Base-by-base conservation (phyloP, 129 eudicot species). In the Pulicaria dysenterica region DNA sequence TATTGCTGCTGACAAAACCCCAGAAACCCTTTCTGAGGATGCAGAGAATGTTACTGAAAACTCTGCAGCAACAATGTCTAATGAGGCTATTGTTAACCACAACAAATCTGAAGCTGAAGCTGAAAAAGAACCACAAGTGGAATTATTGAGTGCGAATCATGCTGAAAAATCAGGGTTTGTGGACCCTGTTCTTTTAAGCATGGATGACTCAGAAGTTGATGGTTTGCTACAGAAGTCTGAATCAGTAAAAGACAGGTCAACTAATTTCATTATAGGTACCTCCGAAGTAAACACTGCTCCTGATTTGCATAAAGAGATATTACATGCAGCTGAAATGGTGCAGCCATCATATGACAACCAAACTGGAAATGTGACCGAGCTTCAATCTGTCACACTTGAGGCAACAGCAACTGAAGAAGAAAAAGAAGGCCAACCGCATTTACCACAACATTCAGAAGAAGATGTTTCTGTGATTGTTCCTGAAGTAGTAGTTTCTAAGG, bases 91-190 rank as follows among this genome's bases (percentile, higher is more conserved):
- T 37, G 42, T 44, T 38, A 82, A 73, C 5, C 58, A 67, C 16
- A 74, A 24, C 31, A 2, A 24, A 24, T 24, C 31, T 24, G 31
- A 24, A 24, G 31, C 19, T 76, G 82, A 78, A 72, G 83, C 50
- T 69, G 74, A 67, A 64, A 74, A 72, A 53, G 82, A 80, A 78
- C 54, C 80, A 64, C 80, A 79, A 43, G 42, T 82, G 36, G 78
- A 82, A 43, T 49, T 75, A 40, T 24, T 24, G 31, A 79, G 72
- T 48, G 59, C 57, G 9, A 79, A 66, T 47, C 57, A 24, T 51
- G 73, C 51, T 66, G 86, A 68, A 48, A 51, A 69, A 67, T 73
- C 82, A 15, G 83, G 69, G 61, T 36, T 75, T 61, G 34, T 43
- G 53, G 62, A 54, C 5, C 67, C 0, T 53, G 55, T 48, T 71